These are phyloP conservation scores for Penicillium sp. DNA, from an alignment of 2,329 filamentous ascomycete genomes.

Conservation along the genomic window DNA sequence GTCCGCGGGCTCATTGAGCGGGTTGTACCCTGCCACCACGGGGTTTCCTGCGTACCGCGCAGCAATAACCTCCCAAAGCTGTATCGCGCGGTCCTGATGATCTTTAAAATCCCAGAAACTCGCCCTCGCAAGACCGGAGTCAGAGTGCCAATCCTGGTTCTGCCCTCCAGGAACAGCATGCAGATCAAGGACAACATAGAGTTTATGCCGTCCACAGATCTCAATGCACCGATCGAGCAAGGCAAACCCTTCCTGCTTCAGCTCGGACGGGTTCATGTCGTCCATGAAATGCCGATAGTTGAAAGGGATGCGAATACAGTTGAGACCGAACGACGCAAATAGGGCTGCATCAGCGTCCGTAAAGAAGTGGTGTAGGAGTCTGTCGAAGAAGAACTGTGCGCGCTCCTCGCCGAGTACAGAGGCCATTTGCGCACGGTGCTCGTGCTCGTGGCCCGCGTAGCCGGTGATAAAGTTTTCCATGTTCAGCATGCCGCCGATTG, in stretches of 20 bases:
- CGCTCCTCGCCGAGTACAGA: constrained; percentile 58
- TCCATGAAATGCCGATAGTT: constrained; percentile 60
- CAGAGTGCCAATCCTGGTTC: constrained; percentile 54
- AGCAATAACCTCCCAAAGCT: constrained; percentile 52
- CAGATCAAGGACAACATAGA: constrained; percentile 6
- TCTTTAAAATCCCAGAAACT: constrained; percentile 55
- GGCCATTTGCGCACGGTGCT: not conserved
- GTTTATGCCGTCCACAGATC: not conserved
- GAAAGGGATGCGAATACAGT: constrained; percentile 63
- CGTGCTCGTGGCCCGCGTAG: not conserved
- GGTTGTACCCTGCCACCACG: constrained; percentile 55
- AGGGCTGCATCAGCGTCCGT: constrained; percentile 60
- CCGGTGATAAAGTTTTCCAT: not conserved
- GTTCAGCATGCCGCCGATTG: constrained; percentile 62
- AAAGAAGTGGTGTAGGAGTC: constrained; percentile 61
- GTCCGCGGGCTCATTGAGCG: constrained; percentile 55
- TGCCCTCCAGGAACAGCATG: constrained; percentile 45
- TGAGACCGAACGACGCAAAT: constrained; percentile 58
- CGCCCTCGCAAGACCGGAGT: constrained; percentile 47
- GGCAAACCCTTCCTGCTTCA: constrained; percentile 49
- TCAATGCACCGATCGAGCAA: constrained; percentile 50
- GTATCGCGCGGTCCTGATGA: constrained; percentile 51
- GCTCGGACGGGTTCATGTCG: constrained; percentile 45
- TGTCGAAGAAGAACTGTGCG: constrained; percentile 62
- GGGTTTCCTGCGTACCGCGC: constrained; percentile 47